A percentile compares a stretch with the other conserved stretches of the same genome.
phyloP scores from a whole-genome alignment of 192 early-diverging fungal species.

The Backusella macrospora region DNA sequence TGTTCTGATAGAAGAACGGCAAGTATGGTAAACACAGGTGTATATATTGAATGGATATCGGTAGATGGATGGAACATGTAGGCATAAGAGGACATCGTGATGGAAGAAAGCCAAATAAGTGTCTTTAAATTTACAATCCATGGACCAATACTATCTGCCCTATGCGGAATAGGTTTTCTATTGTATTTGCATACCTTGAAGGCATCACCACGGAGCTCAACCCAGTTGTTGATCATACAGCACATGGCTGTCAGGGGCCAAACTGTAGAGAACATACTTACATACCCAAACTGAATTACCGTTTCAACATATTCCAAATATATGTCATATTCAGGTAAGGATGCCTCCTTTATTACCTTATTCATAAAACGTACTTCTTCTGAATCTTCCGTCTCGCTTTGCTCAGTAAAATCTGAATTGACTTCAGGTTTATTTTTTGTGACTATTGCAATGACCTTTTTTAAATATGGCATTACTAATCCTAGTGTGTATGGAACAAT shows the following conservation, averaged over 20 bases:
- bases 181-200: conserved; percentile 84
- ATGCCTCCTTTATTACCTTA: conserved; percentile 58
- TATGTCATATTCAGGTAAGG: conserved; percentile 76
- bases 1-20: conserved; percentile 45
- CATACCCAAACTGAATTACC: conserved; percentile 92
- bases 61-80: conserved; percentile 55
- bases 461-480: conserved; percentile 36
- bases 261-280: conserved; percentile 81
- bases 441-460: conserved; percentile 9
- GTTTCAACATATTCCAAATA: conserved; percentile 93
- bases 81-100: conserved; percentile 58
- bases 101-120: conserved; percentile 58
- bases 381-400: conserved; percentile 25
- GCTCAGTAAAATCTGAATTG: conserved; percentile 9
- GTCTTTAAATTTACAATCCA: conserved; percentile 45
- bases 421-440: conserved; percentile 20
- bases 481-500: conserved; percentile 69
- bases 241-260: conserved; percentile 86
- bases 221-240: conserved; percentile 86
- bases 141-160: conserved; percentile 42
- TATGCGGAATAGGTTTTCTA: conserved; percentile 43
- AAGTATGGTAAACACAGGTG: conserved; percentile 33
- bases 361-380: conserved; percentile 52
- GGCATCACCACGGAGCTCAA: conserved; percentile 90
- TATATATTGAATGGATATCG: conserved; percentile 34